Conservation (phyloP, 1,139 yeast species). For the Suhomyces atakaporum region DNA sequence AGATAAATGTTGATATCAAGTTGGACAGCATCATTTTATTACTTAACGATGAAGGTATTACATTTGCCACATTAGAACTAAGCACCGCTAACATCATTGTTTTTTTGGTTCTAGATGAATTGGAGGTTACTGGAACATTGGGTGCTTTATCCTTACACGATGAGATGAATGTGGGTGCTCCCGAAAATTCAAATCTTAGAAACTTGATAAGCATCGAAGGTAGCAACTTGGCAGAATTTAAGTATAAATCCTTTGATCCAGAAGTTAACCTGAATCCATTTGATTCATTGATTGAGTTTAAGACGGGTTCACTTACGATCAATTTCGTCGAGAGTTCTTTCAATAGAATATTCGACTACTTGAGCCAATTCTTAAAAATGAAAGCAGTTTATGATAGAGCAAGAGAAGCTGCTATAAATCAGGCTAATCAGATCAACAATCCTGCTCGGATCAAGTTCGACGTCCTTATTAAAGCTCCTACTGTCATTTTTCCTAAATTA, state of each 20-base stretch:
- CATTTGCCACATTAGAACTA: constrained; percentile 75
- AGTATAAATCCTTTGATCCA: constrained; percentile 78
- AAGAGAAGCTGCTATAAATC: constrained; percentile 74
- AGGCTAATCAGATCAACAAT: constrained; percentile 65
- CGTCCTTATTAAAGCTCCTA: constrained; percentile 76
- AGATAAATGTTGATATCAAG: constrained; percentile 66
- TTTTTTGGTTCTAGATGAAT: constrained; percentile 69
- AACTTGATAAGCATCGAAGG: constrained; percentile 80
- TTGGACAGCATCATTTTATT: constrained; percentile 75
- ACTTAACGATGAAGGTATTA: constrained; percentile 80
- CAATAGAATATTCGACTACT: constrained; percentile 62
- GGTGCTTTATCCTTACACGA: constrained; percentile 84
- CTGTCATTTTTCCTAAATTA: constrained; percentile 71
- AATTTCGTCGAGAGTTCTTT: constrained; percentile 84
- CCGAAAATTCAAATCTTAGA: constrained; percentile 60
- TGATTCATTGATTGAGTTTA: constrained; percentile 62
- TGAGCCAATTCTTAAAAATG: constrained; percentile 80
- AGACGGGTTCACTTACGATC: constrained; percentile 72
- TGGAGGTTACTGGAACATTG: constrained; percentile 72
- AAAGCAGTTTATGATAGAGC: constrained; percentile 85
- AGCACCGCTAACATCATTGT: constrained; percentile 73
- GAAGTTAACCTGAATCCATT: constrained; percentile 50
- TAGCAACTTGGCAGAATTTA: constrained; percentile 76
- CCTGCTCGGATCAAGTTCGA: constrained; percentile 71
- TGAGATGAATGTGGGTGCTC: constrained; percentile 66